Conservation (phyloP, 2,329 filamentous ascomycete genomes). For the Fusarium goolgardi region DNA sequence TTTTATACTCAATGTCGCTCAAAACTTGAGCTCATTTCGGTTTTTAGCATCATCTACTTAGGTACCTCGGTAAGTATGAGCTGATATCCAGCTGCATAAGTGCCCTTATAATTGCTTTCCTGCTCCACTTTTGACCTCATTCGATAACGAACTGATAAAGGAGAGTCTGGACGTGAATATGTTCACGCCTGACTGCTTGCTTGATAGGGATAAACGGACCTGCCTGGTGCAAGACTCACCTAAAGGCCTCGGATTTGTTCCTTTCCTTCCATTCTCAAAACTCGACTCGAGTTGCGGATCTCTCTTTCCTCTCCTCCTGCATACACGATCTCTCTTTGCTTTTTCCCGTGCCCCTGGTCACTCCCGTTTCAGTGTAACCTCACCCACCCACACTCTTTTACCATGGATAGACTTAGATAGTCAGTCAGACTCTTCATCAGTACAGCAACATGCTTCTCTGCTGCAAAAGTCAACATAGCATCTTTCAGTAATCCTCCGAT, state of each 20-base stretch:
- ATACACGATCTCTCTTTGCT: conserved; percentile 46
- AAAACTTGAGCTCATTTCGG: conserved; percentile 23
- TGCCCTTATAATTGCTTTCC: background rate
- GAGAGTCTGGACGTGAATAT: conserved; percentile 25
- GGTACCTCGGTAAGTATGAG: background rate
- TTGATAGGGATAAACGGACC: background rate
- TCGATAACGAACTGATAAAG: conserved; percentile 13
- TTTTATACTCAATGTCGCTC: conserved; percentile 9
- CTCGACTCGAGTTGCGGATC: conserved; percentile 19
- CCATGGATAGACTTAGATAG: background rate
- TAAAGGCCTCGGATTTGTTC: background rate
- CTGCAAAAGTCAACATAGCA: background rate
- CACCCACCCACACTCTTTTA: conserved; percentile 31
- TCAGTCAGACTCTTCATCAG: background rate
- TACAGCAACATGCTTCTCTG: background rate
- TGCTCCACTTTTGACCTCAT: conserved; percentile 38
- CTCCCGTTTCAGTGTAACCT: conserved; percentile 36
- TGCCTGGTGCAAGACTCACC: background rate
- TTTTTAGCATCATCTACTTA: background rate
- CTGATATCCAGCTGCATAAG: conserved; percentile 11
- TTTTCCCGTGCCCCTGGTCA: conserved; percentile 40
- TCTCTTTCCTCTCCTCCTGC: conserved; percentile 35
- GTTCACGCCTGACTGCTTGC: conserved; percentile 21
- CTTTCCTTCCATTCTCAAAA: conserved; percentile 13
- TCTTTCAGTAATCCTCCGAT: conserved; percentile 15